Conservation (phyloP, 1,284 basidiomycete genomes). For the Kalmanozyma brasiliensis region DNA sequence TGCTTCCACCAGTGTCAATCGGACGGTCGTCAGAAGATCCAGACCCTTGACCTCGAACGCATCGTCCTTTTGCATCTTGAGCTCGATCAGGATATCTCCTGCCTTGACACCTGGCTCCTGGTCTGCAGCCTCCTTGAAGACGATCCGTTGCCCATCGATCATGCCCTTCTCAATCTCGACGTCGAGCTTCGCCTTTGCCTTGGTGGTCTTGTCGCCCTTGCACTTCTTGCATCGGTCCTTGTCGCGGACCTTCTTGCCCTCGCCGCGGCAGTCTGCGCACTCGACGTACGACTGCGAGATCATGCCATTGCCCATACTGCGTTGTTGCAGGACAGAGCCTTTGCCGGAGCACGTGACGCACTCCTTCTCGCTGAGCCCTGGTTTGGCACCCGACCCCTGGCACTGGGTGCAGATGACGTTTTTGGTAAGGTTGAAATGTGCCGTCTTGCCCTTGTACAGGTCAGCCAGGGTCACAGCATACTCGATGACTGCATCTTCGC, state of each 20-base stretch:
- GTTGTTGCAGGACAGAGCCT: constrained; percentile 76
- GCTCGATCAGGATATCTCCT: constrained; percentile 78
- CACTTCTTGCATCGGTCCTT: constrained; percentile 98
- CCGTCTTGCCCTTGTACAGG: constrained; percentile 87
- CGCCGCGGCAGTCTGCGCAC: constrained; percentile 83
- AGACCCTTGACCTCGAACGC: constrained; percentile 83
- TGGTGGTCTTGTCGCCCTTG: constrained; percentile 84
- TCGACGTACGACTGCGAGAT: constrained; percentile 71
- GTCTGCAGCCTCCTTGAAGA: constrained; percentile 88
- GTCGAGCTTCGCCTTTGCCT: constrained; percentile 78
- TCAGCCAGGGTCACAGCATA: constrained; percentile 91
- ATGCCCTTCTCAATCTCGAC: constrained; percentile 84
- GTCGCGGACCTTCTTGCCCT: constrained; percentile 82
- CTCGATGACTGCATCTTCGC: constrained; percentile 71
- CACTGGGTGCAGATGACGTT: constrained; percentile 82
- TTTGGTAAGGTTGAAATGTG: constrained; percentile 89
- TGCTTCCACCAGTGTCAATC: constrained; percentile 55
- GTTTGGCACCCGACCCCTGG: constrained; percentile 85
- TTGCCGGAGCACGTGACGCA: constrained; percentile 87
- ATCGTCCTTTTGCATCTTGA: constrained; percentile 77
- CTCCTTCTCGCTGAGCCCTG: constrained; percentile 80
- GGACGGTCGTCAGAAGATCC: constrained; percentile 78
- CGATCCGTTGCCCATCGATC: constrained; percentile 83
- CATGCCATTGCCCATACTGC: constrained; percentile 61
- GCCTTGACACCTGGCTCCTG: constrained; percentile 56